Evolutionary conservation across 305 asterid genomes (phyloP).

Genomic region (Fraxinus xanthoxyloides): DNA sequence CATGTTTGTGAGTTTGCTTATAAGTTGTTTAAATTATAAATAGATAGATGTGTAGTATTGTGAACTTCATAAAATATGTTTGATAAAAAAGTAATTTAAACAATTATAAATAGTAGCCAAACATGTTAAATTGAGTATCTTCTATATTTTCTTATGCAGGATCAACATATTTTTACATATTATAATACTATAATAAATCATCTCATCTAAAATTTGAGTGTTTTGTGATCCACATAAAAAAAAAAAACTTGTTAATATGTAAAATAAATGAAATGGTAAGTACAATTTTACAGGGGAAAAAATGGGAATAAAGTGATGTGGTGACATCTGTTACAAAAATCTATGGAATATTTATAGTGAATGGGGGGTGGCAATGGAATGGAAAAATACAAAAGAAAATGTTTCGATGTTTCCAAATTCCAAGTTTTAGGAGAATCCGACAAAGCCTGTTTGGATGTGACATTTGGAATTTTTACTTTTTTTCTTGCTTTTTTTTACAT

Average conservation of each 20-base stretch:
- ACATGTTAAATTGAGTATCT: neutral
- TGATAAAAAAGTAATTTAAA: neutral
- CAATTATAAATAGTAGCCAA: neutral
- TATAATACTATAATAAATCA: neutral
- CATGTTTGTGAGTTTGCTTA: neutral
- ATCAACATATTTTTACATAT: neutral
- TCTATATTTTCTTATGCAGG: neutral
- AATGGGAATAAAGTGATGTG: neutral
- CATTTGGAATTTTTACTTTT: constrained; percentile 10
- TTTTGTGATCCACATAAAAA: neutral
- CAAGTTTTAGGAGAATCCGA: constrained; percentile 26
- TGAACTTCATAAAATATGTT: neutral
- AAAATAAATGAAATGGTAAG: neutral
- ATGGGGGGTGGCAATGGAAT: neutral
- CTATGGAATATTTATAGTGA: neutral
- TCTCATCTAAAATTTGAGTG: neutral
- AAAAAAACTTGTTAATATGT: neutral
- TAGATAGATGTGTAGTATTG: neutral
- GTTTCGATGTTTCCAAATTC: constrained; percentile 36
- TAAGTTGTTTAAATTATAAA: neutral
- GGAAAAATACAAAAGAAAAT: constrained; percentile 12
- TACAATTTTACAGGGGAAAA: neutral
- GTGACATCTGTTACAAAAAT: neutral
- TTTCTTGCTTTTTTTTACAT: neutral
- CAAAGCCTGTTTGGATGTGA: constrained; percentile 22